Conservation (phyloP, 2,329 filamentous ascomycete species). For the Fusarium sp. region DNA sequence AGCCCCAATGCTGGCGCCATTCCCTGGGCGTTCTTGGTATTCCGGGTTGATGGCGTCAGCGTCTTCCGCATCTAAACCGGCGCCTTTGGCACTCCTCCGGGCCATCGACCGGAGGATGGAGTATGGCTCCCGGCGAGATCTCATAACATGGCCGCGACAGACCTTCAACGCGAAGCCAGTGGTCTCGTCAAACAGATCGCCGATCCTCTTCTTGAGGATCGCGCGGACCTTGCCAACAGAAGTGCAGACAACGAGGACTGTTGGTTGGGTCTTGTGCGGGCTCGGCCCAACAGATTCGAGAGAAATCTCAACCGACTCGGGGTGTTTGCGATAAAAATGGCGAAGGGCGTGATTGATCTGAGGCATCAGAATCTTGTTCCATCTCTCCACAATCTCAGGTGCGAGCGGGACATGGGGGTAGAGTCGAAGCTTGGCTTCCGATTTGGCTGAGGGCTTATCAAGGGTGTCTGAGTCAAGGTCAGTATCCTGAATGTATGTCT, state of each 20-base stretch:
- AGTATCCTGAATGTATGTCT: background rate
- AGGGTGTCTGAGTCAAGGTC: constrained; percentile 32
- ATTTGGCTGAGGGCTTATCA: constrained; percentile 35
- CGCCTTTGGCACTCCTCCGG: constrained; percentile 44
- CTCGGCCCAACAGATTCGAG: constrained; percentile 80
- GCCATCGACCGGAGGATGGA: constrained; percentile 50
- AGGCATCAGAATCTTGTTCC: constrained; percentile 78
- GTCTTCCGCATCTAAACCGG: constrained; percentile 53
- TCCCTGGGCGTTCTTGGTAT: constrained; percentile 82
- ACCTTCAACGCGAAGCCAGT: constrained; percentile 76
- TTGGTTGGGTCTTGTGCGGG: constrained; percentile 74
- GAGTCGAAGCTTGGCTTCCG: constrained; percentile 62
- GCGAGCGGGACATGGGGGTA: constrained; percentile 71
- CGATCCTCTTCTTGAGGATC: constrained; percentile 77
- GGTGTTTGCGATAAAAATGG: constrained; percentile 77
- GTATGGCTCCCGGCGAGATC: constrained; percentile 64
- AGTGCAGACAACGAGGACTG: constrained; percentile 81
- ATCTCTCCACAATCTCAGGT: constrained; percentile 74
- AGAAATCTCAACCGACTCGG: constrained; percentile 83
- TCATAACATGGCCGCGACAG: constrained; percentile 74
- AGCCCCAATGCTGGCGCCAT: constrained; percentile 93
- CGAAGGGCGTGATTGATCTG: constrained; percentile 79
- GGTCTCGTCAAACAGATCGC: constrained; percentile 71
- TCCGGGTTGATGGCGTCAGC: constrained; percentile 72
- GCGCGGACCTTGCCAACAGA: constrained; percentile 79